Percentiles rank a stretch among this genome's conserved stretches.
Evolutionary conservation across 1,284 basidiomycete species (phyloP).

Genomic region (Puccinia sorghi): DNA sequence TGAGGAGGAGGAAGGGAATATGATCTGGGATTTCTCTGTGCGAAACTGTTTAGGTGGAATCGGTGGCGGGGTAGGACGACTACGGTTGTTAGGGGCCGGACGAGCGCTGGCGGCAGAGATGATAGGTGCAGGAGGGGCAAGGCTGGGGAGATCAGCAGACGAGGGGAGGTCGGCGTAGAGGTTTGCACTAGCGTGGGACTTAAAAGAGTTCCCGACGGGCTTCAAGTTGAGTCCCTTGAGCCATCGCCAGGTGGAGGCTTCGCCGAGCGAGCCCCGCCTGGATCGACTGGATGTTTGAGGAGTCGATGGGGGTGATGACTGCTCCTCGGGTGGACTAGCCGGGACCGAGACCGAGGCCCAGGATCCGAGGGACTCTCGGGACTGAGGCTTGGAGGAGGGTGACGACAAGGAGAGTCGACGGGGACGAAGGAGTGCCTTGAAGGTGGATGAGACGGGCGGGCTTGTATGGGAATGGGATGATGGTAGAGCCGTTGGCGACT

Average conservation of each 20-base stretch:
- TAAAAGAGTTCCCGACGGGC: neutral
- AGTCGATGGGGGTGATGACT: neutral
- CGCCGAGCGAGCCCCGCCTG: slow-evolving; percentile 12
- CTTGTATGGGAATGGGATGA: neutral
- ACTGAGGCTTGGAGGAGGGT: neutral
- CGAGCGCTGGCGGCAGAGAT: no score
- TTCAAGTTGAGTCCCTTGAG: neutral
- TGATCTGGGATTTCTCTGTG: neutral
- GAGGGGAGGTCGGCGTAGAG: neutral
- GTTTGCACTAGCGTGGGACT: neutral
- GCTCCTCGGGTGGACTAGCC: neutral
- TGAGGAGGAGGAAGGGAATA: neutral
- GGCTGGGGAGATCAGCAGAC: neutral
- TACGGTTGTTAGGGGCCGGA: neutral
- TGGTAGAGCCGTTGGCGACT: neutral
- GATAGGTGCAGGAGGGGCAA: neutral
- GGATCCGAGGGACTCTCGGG: neutral
- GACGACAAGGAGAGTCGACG: neutral
- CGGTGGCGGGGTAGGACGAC: neutral
- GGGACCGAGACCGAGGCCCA: neutral
- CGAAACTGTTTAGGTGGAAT: neutral
- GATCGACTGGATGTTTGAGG: neutral
- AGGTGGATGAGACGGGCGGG: neutral
- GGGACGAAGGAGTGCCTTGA: neutral
- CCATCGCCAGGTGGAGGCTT: slow-evolving; percentile 27